A percentile compares a stretch with the other conserved stretches of the same genome.
These are phyloP conservation scores for Vanrija sp. DNA, from an alignment of 1,284 basidiomycete species.

Conservation along the genomic window DNA sequence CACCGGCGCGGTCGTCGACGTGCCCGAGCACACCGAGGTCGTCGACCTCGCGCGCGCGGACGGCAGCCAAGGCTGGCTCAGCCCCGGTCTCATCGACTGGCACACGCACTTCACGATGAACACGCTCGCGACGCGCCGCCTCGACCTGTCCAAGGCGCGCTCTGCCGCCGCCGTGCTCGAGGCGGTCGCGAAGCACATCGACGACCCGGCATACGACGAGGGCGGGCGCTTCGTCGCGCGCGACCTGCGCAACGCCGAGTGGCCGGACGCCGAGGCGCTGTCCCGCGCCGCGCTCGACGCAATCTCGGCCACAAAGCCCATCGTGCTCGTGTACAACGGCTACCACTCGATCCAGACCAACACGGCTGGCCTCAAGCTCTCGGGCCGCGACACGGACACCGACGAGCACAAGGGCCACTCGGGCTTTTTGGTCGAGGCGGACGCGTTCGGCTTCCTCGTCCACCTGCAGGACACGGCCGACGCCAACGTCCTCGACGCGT, in stretches of 20 bases:
- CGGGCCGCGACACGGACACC: too few relatives aligned
- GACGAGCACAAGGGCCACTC: constrained; percentile 11
- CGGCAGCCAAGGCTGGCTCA: constrained; percentile 3
- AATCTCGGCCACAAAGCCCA: constrained; percentile 20
- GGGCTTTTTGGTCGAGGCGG: constrained; percentile 26
- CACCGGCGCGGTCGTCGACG: background rate
- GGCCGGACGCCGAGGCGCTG: constrained; percentile 30
- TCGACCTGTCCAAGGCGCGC: constrained; percentile 21
- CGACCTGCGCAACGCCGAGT: constrained; percentile 29
- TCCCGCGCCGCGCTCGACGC: constrained; percentile 23
- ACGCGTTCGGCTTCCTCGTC: constrained; percentile 25
- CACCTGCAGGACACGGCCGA: constrained; percentile 23
- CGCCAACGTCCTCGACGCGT: constrained; percentile 22
- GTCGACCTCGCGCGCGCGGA: constrained; percentile 3
- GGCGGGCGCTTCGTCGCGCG: constrained; percentile 17
- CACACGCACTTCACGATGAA: constrained; percentile 36
- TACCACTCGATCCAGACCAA: constrained; percentile 39
- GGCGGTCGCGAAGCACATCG: constrained; percentile 15
- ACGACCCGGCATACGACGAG: constrained; percentile 18
- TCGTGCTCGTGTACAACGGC: constrained; percentile 34
- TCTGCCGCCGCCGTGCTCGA: constrained; percentile 22
- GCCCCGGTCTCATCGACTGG: constrained; percentile 23
- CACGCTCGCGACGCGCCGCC: constrained; percentile 22
- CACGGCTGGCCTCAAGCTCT: constrained; percentile 21
- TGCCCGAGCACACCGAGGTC: background rate